Evolutionary conservation across 257 asterid genomes (phyloP), one percentile per base, ranked within the genome.

Genomic region (Scutellaria galericulata): DNA sequence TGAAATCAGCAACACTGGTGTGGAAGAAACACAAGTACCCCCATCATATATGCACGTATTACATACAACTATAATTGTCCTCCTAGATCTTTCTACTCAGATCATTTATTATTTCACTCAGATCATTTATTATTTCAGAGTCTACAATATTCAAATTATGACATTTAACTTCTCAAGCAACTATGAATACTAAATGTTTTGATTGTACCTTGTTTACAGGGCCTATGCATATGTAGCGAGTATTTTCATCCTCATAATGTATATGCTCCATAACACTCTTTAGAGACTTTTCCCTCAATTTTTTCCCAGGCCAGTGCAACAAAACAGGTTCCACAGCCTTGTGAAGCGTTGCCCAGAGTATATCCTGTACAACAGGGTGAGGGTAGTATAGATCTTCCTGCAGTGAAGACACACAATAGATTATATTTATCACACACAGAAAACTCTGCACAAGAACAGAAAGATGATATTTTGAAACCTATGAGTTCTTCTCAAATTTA

Each of bases 381-480:
- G 96, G 98, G 79, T 94, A 94, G 90, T 89, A 94, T 42, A 94
- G 93, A 78, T 94, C 98, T 85, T 94, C 98, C 98, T 94, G 93
- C 88, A 86, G 68, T 50, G 64, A 59, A 51, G 65, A 68, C 73
- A 68, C 31, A 58, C 20, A 24, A 72, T 39, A 71, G 44, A 58
- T 56, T 69, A 65, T 55, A 54, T 70, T 66, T 22, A 57, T 54
- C 15, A 55, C 67, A 47, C 10, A 59, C 15, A 44, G 22, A 58
- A 63, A 46, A 53, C 47, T 48, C 55, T 55, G 59, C 22, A 15
- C 39, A 61, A 54, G 50, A 68, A 47, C 2, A 18, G 64, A 52
- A 44, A 39, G 46, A 52, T 9, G 37, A 4, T 35, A 59, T 24
- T 54, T 67, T 45, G 62, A 70, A 39, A 58, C 72, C 47, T 3